Evolutionary conservation across 169 alveolate species (phyloP), one percentile per base, ranked within the genome.

Genomic region (Plasmodium berghei): DNA sequence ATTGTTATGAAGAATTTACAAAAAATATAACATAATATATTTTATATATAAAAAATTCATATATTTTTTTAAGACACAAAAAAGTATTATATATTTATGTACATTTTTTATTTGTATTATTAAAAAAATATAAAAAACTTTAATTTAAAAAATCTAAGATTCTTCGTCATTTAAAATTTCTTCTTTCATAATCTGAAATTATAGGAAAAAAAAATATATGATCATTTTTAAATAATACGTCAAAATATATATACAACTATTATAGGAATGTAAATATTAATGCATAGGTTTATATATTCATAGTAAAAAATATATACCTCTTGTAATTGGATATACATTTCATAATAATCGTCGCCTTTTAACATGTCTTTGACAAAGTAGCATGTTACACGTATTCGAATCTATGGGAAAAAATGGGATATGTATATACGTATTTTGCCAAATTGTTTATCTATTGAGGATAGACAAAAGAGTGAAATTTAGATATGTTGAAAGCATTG

Each of bases 321-420:
- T 34, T 87, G 66, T 6, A 94, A 91, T 54, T 94, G 91, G 42
- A 94, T 90, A 56, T 93, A 89, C 9, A 94, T 87, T 66, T 89
- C 95, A 72, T 94, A 94, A 20, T 72, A 70, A 16, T 92, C 95
- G 48, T 94, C 94, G 55, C 95, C 95, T 87, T 94, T 94, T 22
- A 94, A 83, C 95, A 92, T 90, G 90, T 94, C 95, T 92, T 92
- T 94, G 28, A 92, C 94, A 91, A 94, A 94, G 80, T 94, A 91
- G 66, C 96, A 94, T 56, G 87, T 77, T 12, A 94, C 96, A 72
- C 87, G 88, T 40, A 94, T 92, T 90, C 93, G 93, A 59, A 94
- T 72, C 96, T 94, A 85, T 14, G 61, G 1, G 55, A 54, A 40
- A 55, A 48, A 48, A 54, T 52, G 24, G 9, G 26, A 20, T 12